A percentile compares a stretch with the other conserved stretches of the same genome.
Evolutionary conservation across 192 early-diverging fungal genomes (phyloP).

Genomic region (Linderina pennispora): DNA sequence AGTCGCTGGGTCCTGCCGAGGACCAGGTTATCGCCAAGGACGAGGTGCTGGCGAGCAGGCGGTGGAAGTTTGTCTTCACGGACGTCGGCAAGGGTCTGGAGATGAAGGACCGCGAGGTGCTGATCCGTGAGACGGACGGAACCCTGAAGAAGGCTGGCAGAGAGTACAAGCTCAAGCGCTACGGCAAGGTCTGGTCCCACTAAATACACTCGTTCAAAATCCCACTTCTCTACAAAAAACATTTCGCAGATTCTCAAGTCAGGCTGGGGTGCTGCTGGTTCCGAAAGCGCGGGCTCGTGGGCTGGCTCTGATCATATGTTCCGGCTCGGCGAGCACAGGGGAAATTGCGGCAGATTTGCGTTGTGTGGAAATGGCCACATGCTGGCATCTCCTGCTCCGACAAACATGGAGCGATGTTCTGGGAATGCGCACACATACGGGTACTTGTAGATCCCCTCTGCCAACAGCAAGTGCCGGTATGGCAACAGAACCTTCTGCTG

Average conservation of each 20-base stretch:
- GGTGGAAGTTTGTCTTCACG: slow-evolving; percentile 55
- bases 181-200: slow-evolving; percentile 32
- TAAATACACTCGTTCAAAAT: too few species aligned
- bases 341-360: neutral
- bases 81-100: slow-evolving; percentile 47
- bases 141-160: slow-evolving; percentile 45
- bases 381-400: too few species aligned
- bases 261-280: too few species aligned
- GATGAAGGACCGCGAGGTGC: slow-evolving; percentile 47
- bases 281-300: too few species aligned
- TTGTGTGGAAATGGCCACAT: too few species aligned
- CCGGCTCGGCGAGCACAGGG: neutral
- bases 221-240: too few species aligned
- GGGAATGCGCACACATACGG: too few species aligned
- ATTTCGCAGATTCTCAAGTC: neutral
- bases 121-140: slow-evolving; percentile 57
- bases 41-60: slow-evolving; percentile 25
- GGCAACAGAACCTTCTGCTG: too few species aligned
- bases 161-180: slow-evolving; percentile 45
- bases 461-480: too few species aligned
- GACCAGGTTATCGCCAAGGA: slow-evolving; percentile 37
- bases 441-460: too few species aligned
- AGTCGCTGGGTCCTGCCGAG: slow-evolving; percentile 13
- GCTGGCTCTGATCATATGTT: neutral
- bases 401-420: too few species aligned